Base-by-base conservation (phyloP, 1,284 basidiomycete species). In the Porogramme epimiltina region DNA sequence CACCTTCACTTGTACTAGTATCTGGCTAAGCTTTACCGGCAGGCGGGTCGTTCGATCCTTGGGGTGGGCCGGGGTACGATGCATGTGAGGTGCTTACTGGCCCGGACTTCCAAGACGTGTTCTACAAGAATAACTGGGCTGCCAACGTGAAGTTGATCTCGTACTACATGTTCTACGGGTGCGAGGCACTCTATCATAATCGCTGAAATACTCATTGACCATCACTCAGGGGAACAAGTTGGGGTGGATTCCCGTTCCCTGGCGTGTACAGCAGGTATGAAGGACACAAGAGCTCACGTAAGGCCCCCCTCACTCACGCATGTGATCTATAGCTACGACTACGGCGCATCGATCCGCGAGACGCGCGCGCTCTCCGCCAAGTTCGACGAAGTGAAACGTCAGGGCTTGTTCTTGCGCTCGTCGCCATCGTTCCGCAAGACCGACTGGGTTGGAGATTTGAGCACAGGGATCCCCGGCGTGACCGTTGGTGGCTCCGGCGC, bases 91-190 rank as follows among this genome's bases (percentile, higher is more conserved):
- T 76, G 2, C 71, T 91, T 45, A 89, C 87, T 18, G 85, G 87
- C 2, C 73, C 84, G 0, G 76, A 84, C 56, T 91, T 91, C 70
- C 76, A 84, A 66, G 85, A 81, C 40, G 89, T 91, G 1, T 91
- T 89, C 67, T 82, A 91, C 62, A 75, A 83, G 47, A 75, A 87
- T 44, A 75, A 89, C 41, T 90, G 86, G 86, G 87, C 89, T 3
- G 78, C 80, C 37, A 91, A 91, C 66, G 85, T 80, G 3, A 90
- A 91, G 63, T 58, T 91, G 49, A 82, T 90, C 45, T 89, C 80
- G 58, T 89, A 87, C 60, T 91, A 91, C 67, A 91, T 91, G 89
- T 62, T 88, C 50, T 89, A 84, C 58, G 87, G 86, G 87, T 86
- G 22, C 47, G 38, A 11, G 11, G 36, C 25, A 22, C 4, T 5